Conservation (phyloP, 805 yeast genomes). For the Pichia membranifaciens region DNA sequence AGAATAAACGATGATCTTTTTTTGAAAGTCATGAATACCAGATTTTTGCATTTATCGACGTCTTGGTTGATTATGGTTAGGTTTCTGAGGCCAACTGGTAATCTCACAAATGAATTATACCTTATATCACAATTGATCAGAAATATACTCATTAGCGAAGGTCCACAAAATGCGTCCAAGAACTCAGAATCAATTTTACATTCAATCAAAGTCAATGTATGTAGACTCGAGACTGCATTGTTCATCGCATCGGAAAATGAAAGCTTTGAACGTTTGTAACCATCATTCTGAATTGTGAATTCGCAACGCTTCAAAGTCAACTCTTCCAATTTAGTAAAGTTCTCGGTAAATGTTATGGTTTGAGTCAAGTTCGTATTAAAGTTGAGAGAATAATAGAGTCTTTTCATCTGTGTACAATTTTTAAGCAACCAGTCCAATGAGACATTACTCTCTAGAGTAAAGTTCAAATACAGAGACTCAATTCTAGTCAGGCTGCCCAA, state of each 20-base stretch:
- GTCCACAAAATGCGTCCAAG: slow-evolving; percentile 6
- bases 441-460: slow-evolving; percentile 3
- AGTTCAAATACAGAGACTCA: slow-evolving; percentile 5
- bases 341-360: not conserved
- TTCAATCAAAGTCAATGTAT: slow-evolving; percentile 17
- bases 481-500: slow-evolving; percentile 3
- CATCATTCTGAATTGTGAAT: not conserved
- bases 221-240: slow-evolving; percentile 1
- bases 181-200: slow-evolving; percentile 16
- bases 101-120: slow-evolving; percentile 17
- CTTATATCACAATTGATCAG: slow-evolving; percentile 19
- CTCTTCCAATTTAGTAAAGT: not conserved
- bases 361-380: slow-evolving; percentile 4
- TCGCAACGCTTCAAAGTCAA: slow-evolving; percentile 6
- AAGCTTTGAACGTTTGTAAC: not conserved
- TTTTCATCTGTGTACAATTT: slow-evolving; percentile 11
- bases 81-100: slow-evolving; percentile 16
- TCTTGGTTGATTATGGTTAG: slow-evolving; percentile 19
- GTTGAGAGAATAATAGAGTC: slow-evolving; percentile 12
- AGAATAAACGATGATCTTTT: not conserved
- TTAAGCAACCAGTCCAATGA: slow-evolving; percentile 13
- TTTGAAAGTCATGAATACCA: slow-evolving; percentile 9
- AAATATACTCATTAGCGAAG: slow-evolving; percentile 5
- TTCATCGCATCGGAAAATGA: not conserved
- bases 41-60: slow-evolving; percentile 16